Conservation (phyloP, 306 rosid genomes). For the Vigna mungo region DNA sequence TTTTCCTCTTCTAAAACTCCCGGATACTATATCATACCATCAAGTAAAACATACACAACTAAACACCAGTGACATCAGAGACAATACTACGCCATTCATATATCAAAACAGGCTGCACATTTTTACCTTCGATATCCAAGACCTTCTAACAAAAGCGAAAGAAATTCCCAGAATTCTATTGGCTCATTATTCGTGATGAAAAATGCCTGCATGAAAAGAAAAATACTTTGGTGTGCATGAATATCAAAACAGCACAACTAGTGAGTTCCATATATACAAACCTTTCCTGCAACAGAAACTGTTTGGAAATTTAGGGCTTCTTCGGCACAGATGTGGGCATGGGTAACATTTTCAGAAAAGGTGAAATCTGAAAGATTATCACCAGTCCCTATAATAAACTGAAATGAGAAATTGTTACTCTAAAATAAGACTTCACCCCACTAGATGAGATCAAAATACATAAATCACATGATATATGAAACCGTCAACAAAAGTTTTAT, state of each 20-base stretch:
- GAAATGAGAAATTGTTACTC: conserved; percentile 80
- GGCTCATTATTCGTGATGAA: conserved; percentile 83
- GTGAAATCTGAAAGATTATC: conserved; percentile 80
- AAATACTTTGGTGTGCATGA: conserved; percentile 39
- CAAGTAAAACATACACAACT: conserved; percentile 35
- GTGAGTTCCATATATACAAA: conserved; percentile 46
- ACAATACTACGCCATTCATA: conserved; percentile 24
- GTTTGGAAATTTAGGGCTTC: conserved; percentile 72
- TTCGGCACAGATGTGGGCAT: conserved; percentile 92
- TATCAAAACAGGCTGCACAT: conserved; percentile 42
- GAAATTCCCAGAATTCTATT: conserved; percentile 75
- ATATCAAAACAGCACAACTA: conserved; percentile 38
- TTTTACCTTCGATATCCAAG: conserved; percentile 83
- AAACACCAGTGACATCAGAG: conserved; percentile 28
- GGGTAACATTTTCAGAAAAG: conserved; percentile 77
- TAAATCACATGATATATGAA: conserved; percentile 33
- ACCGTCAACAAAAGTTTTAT: not conserved
- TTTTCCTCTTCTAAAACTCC: conserved; percentile 20
- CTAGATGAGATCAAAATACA: not conserved
- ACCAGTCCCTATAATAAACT: conserved; percentile 87
- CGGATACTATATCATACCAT: conserved; percentile 11
- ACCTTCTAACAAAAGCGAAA: conserved; percentile 64
- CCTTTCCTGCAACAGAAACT: conserved; percentile 87
- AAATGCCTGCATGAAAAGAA: conserved; percentile 69
- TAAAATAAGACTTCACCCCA: conserved; percentile 37